Conservation (phyloP, 768 basidiomycete species). For the Glaciozyma antarctica region DNA sequence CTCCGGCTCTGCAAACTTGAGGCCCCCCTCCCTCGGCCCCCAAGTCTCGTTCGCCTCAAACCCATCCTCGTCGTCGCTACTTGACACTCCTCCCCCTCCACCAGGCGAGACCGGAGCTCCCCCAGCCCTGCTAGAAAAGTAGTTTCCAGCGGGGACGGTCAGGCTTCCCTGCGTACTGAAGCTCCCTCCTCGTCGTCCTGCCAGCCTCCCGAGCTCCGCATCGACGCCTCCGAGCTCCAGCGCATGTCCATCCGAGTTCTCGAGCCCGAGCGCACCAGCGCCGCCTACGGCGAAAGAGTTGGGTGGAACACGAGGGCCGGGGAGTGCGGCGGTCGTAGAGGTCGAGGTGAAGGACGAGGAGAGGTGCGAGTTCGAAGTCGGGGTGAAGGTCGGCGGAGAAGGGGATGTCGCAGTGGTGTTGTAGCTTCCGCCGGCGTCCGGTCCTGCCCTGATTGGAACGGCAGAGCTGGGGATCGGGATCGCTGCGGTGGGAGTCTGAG, state of each 20-base stretch:
- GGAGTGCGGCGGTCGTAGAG: conserved; percentile 2
- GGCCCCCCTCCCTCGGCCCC: background rate
- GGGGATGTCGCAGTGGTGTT: conserved; percentile 4
- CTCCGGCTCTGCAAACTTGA: conserved; percentile 2
- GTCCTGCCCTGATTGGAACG: background rate
- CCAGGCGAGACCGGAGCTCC: background rate
- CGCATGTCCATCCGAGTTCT: background rate
- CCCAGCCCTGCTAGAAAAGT: background rate
- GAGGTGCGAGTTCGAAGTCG: background rate
- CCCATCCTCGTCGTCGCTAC: conserved; percentile 27
- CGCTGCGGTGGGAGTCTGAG: background rate
- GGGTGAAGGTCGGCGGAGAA: conserved; percentile 4
- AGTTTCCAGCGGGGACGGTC: background rate
- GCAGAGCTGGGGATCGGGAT: conserved; percentile 6
- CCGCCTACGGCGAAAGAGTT: conserved; percentile 6
- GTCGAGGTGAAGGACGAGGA: conserved; percentile 22
- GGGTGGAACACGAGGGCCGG: background rate
- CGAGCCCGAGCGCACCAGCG: background rate
- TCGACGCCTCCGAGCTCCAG: conserved; percentile 7
- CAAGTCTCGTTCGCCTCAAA: conserved; percentile 21
- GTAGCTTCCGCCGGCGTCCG: conserved; percentile 6
- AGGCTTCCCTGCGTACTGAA: background rate
- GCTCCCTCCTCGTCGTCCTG: background rate
- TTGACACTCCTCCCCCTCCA: background rate
- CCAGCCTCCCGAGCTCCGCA: background rate